phyloP scores from a whole-genome alignment of 805 yeast species.

The Pichia membranifaciens region DNA sequence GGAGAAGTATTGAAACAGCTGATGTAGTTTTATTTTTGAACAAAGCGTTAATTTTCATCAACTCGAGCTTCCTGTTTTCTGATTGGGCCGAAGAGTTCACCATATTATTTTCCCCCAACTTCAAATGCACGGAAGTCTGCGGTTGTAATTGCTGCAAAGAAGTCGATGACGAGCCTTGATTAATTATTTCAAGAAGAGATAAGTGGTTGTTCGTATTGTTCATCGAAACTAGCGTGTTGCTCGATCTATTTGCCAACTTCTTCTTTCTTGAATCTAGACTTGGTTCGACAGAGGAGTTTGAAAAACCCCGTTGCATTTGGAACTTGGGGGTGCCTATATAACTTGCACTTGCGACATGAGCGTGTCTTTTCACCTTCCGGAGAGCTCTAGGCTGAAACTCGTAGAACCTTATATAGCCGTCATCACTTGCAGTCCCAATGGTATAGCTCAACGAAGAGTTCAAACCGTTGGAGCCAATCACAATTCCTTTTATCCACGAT shows the following conservation, averaged over 20 bases:
- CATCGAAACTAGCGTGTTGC: constrained; percentile 3
- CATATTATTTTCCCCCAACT: neutral
- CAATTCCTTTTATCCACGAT: constrained; percentile 45
- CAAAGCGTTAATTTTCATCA: neutral
- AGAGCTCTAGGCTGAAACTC: constrained; percentile 46
- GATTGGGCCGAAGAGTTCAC: neutral
- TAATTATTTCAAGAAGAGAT: constrained; percentile 26
- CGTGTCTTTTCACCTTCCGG: constrained; percentile 28
- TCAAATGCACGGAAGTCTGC: constrained; percentile 1
- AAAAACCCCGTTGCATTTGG: constrained; percentile 7
- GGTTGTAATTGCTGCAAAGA: constrained; percentile 5
- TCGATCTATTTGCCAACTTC: neutral
- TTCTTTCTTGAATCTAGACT: neutral
- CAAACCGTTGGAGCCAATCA: constrained; percentile 37
- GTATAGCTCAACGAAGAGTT: constrained; percentile 35
- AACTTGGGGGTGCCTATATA: constrained; percentile 5
- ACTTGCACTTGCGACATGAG: constrained; percentile 1
- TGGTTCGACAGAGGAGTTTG: constrained; percentile 2
- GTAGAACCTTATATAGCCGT: constrained; percentile 46
- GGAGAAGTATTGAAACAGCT: neutral
- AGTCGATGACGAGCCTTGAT: constrained; percentile 18
- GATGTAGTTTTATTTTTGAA: neutral
- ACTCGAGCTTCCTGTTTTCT: neutral
- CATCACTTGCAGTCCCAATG: constrained; percentile 51
- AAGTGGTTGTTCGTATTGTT: constrained; percentile 16